These are phyloP conservation scores for Pythium periplocum DNA, from an alignment of 352 stramenopile species.

Conservation along the genomic window DNA sequence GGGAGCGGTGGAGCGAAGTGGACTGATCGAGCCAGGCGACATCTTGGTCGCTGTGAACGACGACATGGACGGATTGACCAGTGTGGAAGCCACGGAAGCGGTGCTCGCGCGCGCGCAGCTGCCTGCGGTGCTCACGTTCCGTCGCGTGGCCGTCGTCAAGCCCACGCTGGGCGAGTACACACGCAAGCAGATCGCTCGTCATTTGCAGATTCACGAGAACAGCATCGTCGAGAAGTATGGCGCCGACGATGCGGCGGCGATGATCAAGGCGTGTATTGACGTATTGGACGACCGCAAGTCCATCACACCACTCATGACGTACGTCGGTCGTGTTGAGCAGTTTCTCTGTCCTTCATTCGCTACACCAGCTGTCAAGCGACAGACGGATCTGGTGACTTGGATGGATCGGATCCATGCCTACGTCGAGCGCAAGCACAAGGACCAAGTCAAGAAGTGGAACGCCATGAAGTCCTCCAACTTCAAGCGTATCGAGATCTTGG, in stretches of 20 bases:
- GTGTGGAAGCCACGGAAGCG: slow-evolving; percentile 33
- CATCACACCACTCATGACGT: slow-evolving; percentile 33
- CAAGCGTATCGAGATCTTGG: slow-evolving; percentile 65
- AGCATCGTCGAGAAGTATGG: slow-evolving; percentile 25
- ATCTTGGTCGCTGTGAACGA: slow-evolving; percentile 61
- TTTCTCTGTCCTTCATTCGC: slow-evolving; percentile 24
- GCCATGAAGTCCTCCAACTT: slow-evolving; percentile 47
- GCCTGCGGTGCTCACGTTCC: slow-evolving; percentile 50
- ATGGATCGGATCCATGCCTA: slow-evolving; percentile 47
- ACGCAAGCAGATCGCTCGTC: slow-evolving; percentile 38
- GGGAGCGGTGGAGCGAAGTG: slow-evolving; percentile 29
- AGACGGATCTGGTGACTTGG: slow-evolving; percentile 41
- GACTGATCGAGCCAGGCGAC: slow-evolving; percentile 41
- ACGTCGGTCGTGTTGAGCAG: slow-evolving; percentile 48
- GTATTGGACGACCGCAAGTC: slow-evolving; percentile 33
- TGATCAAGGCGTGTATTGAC: slow-evolving; percentile 53
- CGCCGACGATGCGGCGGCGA: slow-evolving; percentile 35
- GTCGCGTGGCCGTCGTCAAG: slow-evolving; percentile 34
- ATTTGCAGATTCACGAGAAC: slow-evolving; percentile 42
- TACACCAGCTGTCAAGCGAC: slow-evolving; percentile 8
- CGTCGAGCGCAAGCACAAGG: slow-evolving; percentile 37
- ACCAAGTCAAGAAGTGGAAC: slow-evolving; percentile 44
- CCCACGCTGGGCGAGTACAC: slow-evolving; percentile 57
- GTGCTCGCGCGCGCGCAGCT: slow-evolving; percentile 31
- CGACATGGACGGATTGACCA: slow-evolving; percentile 34